Percentiles rank a stretch among this genome's conserved stretches.
These are phyloP conservation scores for Cyberlindnera amylophila DNA, from an alignment of 805 yeast genomes.

Conservation along the genomic window DNA sequence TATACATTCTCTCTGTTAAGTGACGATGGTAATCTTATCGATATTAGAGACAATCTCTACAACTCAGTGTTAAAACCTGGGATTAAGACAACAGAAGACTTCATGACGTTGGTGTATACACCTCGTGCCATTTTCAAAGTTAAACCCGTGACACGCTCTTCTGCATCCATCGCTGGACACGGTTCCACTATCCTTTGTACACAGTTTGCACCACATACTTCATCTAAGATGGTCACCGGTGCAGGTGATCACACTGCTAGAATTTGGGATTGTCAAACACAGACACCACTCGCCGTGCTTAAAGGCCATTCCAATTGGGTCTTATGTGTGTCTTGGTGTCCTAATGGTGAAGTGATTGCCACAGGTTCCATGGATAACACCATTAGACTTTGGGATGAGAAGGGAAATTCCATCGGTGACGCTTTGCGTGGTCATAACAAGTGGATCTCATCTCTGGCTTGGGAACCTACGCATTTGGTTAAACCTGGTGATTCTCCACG, in stretches of 20 bases:
- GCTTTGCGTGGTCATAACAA: conserved; percentile 79
- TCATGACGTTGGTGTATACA: conserved; percentile 82
- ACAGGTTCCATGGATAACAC: conserved; percentile 96
- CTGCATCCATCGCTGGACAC: conserved; percentile 93
- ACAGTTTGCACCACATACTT: conserved; percentile 88
- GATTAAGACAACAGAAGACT: conserved; percentile 86
- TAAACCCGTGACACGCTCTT: conserved; percentile 82
- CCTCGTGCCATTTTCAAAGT: conserved; percentile 96
- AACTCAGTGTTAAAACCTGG: conserved; percentile 82
- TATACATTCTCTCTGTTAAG: conserved; percentile 73
- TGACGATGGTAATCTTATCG: conserved; percentile 50
- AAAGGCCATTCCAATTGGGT: conserved; percentile 93
- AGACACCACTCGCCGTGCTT: conserved; percentile 79
- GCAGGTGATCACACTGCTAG: conserved; percentile 96
- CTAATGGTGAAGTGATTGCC: conserved; percentile 86
- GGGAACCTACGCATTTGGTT: conserved; percentile 92
- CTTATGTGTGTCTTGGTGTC: conserved; percentile 84
- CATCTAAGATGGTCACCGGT: conserved; percentile 86
- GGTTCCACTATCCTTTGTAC: conserved; percentile 90
- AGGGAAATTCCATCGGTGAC: conserved; percentile 71
- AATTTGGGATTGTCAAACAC: conserved; percentile 95
- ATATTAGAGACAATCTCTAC: conserved; percentile 75
- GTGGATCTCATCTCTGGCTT: conserved; percentile 83
- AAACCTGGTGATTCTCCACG: conserved; percentile 62
- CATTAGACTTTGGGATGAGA: conserved; percentile 78